phyloP scores from a whole-genome alignment of 495 filamentous ascomycete species.

The Cenococcum geophilum region DNA sequence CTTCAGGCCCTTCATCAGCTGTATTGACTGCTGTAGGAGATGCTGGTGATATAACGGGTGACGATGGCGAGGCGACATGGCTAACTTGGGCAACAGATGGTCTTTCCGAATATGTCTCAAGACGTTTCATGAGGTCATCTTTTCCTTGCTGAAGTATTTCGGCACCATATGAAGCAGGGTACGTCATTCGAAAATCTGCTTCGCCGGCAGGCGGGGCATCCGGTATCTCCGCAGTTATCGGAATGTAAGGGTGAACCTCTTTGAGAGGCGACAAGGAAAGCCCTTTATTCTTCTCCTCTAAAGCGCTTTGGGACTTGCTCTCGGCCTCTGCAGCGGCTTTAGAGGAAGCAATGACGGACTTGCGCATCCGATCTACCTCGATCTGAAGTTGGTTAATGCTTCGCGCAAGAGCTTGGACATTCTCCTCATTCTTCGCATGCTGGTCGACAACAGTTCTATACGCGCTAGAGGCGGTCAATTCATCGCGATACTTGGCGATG shows the following conservation, averaged over 20 bases:
- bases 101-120: slow-evolving; percentile 32
- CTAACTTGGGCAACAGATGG: slow-evolving; percentile 20
- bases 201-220: slow-evolving; percentile 28
- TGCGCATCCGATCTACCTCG: slow-evolving; percentile 28
- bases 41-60: slow-evolving; percentile 2
- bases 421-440: slow-evolving; percentile 26
- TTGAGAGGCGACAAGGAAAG: neutral
- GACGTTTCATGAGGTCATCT: slow-evolving; percentile 38
- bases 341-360: slow-evolving; percentile 14
- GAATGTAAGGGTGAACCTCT: slow-evolving; percentile 6
- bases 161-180: slow-evolving; percentile 34
- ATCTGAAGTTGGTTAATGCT: slow-evolving; percentile 32
- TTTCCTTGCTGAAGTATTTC: slow-evolving; percentile 39
- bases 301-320: neutral
- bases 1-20: slow-evolving; percentile 29
- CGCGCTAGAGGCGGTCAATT: slow-evolving; percentile 26
- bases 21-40: slow-evolving; percentile 26
- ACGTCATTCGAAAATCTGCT: slow-evolving; percentile 36
- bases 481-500: slow-evolving; percentile 27
- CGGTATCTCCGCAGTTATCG: neutral
- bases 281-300: neutral
- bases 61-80: slow-evolving; percentile 13
- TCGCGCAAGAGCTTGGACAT: slow-evolving; percentile 24
- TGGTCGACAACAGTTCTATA: slow-evolving; percentile 28
- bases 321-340: slow-evolving; percentile 10